A percentile compares a stretch with the other conserved stretches of the same genome.
These are phyloP conservation scores for Phytophthora crassamura DNA, from an alignment of 352 stramenopile genomes.

Conservation along the genomic window DNA sequence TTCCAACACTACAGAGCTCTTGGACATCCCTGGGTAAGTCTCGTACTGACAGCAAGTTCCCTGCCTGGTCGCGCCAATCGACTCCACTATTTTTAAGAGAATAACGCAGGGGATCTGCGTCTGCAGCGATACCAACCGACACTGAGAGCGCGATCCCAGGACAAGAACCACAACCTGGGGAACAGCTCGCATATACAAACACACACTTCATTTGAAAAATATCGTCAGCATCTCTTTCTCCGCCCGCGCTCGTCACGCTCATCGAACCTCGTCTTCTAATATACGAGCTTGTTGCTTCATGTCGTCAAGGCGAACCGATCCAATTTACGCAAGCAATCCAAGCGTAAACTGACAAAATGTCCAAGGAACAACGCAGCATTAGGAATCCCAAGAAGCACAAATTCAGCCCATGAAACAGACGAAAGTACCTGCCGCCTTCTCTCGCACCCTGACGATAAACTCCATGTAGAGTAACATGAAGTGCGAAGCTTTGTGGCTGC, in stretches of 20 bases:
- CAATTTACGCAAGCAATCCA: conserved; percentile 20
- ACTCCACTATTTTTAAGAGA: conserved; percentile 28
- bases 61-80: neutral
- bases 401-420: neutral
- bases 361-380: conserved; percentile 9
- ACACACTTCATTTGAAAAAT: conserved; percentile 44
- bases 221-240: conserved; percentile 35
- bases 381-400: conserved; percentile 7
- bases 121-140: neutral
- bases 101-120: conserved; percentile 1
- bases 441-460: neutral
- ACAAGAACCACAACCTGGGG: neutral
- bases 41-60: conserved; percentile 9
- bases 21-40: conserved; percentile 31
- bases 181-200: conserved; percentile 25
- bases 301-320: conserved; percentile 12
- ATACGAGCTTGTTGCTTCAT: conserved; percentile 26
- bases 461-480: conserved; percentile 18
- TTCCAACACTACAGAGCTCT: conserved; percentile 24
- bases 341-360: conserved; percentile 13
- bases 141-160: conserved; percentile 11
- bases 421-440: conserved; percentile 9
- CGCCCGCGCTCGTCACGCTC: conserved; percentile 17
- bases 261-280: conserved; percentile 24
- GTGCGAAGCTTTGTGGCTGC: conserved; percentile 12